Evolutionary conservation across 164 flowering plant species (phyloP), one percentile per base, ranked within the genome.

Genomic region (Annona squamosa): DNA sequence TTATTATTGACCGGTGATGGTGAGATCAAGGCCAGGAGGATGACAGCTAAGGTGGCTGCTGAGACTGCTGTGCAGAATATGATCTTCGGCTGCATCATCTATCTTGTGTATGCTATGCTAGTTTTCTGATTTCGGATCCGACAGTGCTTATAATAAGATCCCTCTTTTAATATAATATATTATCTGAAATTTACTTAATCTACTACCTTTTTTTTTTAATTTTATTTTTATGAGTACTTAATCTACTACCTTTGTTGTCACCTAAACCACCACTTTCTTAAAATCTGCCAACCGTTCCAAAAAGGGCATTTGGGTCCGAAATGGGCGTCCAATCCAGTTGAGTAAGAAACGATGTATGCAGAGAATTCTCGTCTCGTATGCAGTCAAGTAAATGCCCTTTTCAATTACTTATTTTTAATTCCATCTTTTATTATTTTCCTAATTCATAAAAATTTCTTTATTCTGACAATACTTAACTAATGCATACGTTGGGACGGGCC

Each of bases 11-110:
- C 37, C 47, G 81, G 75, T 16, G 77, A 72, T 1, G 94, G 93
- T 1, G 98, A 88, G 48, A 93, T 67, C 63, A 90, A 3, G 48
- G 98, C 90, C 46, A 93, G 76, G 76, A 93, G 87, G 69, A 88
- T 74, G 1, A 93, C 97, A 0, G 84, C 77, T 10, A 89, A 52
- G 5, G 75, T 75, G 42, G 98, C 93, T 43, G 84, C 59, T 5
- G 78, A 70, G 63, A 91, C 90, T 26, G 90, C 84, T 26, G 80
- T 66, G 82, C 88, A 88, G 79, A 90, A 91, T 73, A 91, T 85
- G 81, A 90, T 81, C 74, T 81, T 85, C 41, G 89, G 73, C 18
- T 77, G 77, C 94, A 87, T 88, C 43, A 7, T 48, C 70, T 7
- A 65, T 43, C 46, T 9, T 13, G 17, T 5, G 48, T 4, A 17